Conservation (phyloP, 768 basidiomycete species). For the Tylopilus rubrobrunneus region DNA sequence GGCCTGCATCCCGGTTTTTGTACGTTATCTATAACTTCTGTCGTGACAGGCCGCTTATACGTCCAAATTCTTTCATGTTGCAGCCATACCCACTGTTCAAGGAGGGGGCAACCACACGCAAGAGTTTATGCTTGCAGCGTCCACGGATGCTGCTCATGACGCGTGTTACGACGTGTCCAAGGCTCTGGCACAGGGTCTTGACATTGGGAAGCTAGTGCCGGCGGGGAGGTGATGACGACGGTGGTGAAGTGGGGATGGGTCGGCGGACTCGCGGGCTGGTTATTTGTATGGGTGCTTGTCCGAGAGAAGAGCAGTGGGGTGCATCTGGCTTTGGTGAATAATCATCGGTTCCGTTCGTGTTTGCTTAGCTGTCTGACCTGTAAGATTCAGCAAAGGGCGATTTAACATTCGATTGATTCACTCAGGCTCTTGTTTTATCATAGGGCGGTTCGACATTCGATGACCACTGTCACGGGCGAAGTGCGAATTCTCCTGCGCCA, state of each 20-base stretch:
- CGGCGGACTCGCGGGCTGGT: constrained; percentile 33
- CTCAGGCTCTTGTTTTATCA: constrained; percentile 20
- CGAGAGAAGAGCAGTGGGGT: constrained; percentile 58
- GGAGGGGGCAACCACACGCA: constrained; percentile 80
- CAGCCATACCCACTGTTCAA: constrained; percentile 83
- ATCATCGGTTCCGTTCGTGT: background rate
- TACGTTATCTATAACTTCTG: constrained; percentile 4
- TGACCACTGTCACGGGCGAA: no score
- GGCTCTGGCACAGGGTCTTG: constrained; percentile 64
- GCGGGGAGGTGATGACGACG: no score
- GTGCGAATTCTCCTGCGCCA: no score
- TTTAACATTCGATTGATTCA: constrained; percentile 15
- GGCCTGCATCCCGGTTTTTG: constrained; percentile 66
- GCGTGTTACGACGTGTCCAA: constrained; percentile 66
- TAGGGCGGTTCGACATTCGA: constrained; percentile 19
- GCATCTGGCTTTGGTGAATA: constrained; percentile 63
- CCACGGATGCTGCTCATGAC: constrained; percentile 56
- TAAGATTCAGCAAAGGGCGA: constrained; percentile 23
- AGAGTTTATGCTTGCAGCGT: constrained; percentile 58
- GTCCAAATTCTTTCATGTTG: background rate
- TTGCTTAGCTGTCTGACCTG: constrained; percentile 13
- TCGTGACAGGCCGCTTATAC: background rate
- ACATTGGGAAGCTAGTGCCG: no score
- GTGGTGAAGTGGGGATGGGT: no score
- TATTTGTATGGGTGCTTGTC: constrained; percentile 50